phyloP scores from a whole-genome alignment of 1,284 basidiomycete genomes.

The Takashimella tepidaria region DNA sequence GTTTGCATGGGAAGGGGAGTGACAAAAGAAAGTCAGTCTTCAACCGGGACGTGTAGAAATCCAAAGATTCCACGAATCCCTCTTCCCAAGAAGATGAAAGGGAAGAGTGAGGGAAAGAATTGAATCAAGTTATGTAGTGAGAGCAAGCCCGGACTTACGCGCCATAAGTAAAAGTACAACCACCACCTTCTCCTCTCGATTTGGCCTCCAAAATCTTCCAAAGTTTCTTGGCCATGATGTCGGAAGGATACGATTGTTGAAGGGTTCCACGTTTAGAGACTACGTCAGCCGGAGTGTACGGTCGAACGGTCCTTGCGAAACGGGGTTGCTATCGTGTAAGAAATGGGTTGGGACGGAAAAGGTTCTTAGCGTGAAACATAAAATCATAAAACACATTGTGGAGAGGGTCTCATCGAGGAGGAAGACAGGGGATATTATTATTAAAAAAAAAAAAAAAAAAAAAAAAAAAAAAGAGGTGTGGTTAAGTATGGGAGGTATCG shows the following conservation, averaged over 20 bases:
- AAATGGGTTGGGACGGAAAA: slow-evolving; percentile 1
- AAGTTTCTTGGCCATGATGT: slow-evolving; percentile 81
- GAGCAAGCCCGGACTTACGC: slow-evolving; percentile 75
- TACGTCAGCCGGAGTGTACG: slow-evolving; percentile 89
- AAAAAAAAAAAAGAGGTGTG: slow-evolving; percentile 3
- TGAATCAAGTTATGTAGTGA: background rate
- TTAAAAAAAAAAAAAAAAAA: background rate
- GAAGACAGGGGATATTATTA: background rate
- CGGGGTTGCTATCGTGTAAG: slow-evolving; percentile 63
- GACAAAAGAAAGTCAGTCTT: too few species aligned
- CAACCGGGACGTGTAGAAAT: background rate
- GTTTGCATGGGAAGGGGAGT: too few species aligned
- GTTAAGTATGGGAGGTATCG: too few species aligned
- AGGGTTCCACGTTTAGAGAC: slow-evolving; percentile 91
- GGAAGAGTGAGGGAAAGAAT: background rate
- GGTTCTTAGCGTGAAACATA: too few species aligned
- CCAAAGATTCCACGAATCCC: background rate
- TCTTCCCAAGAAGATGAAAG: background rate
- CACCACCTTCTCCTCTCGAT: slow-evolving; percentile 46
- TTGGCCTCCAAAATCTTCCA: slow-evolving; percentile 54
- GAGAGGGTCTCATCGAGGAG: background rate
- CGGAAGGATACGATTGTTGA: slow-evolving; percentile 78
- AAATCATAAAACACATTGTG: background rate
- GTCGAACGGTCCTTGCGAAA: slow-evolving; percentile 75
- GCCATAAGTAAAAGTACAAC: slow-evolving; percentile 65